Percentiles rank a stretch among this genome's conserved stretches.
Evolutionary conservation across 805 yeast genomes (phyloP).

Genomic region (Candida ortonii): DNA sequence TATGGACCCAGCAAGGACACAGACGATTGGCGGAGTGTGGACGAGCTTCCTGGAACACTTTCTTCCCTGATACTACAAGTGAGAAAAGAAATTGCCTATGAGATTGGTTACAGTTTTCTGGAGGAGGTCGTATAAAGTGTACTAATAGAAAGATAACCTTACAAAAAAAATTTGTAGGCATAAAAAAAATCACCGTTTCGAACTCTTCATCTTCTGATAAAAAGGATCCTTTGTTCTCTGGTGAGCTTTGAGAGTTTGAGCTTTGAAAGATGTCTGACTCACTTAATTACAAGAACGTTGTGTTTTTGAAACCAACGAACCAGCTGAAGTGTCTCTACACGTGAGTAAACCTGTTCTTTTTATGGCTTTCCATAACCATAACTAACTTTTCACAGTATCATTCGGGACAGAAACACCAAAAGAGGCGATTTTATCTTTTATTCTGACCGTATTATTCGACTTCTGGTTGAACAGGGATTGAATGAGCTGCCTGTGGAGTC

Average conservation of each 20-base stretch:
- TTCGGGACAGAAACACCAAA: slow-evolving; percentile 74
- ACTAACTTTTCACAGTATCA: slow-evolving; percentile 47
- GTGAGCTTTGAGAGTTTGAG: too few species aligned
- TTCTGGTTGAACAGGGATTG: slow-evolving; percentile 92
- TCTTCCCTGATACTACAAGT: slow-evolving; percentile 17
- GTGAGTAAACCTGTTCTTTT: slow-evolving; percentile 25
- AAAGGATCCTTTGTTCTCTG: too few species aligned
- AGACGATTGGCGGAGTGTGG: slow-evolving; percentile 20
- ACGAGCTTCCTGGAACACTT: slow-evolving; percentile 14
- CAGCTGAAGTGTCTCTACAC: slow-evolving; percentile 86
- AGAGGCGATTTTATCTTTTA: slow-evolving; percentile 94
- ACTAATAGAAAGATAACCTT: too few species aligned
- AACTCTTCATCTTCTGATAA: too few species aligned
- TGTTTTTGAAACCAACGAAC: slow-evolving; percentile 79
- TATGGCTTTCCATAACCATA: neutral
- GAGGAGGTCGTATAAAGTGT: slow-evolving; percentile 3
- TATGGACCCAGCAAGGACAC: neutral
- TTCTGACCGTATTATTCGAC: slow-evolving; percentile 89
- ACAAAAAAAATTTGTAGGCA: too few species aligned
- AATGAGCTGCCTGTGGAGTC: slow-evolving; percentile 89
- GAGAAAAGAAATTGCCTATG: slow-evolving; percentile 27
- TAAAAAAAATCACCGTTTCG: too few species aligned
- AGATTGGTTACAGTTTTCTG: slow-evolving; percentile 29
- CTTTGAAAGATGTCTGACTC: slow-evolving; percentile 13
- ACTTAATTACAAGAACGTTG: slow-evolving; percentile 47